A percentile compares a stretch with the other conserved stretches of the same genome.
These are phyloP conservation scores for Euptelea pleiosperma DNA, from an alignment of 164 flowering plant species.

Conservation along the genomic window DNA sequence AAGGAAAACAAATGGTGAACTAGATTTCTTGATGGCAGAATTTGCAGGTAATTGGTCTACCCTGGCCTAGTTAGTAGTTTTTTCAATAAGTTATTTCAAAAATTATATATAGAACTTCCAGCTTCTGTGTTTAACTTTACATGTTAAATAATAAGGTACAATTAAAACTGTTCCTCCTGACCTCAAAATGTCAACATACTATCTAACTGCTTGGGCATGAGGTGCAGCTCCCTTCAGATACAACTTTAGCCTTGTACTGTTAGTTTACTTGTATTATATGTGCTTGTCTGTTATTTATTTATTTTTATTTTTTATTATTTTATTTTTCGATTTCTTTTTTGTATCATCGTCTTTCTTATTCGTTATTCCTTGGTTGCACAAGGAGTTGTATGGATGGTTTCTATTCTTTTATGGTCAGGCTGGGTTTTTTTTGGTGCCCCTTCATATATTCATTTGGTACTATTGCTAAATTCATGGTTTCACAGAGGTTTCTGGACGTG, in stretches of 20 bases:
- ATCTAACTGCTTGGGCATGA: no score
- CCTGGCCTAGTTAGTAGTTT: neutral
- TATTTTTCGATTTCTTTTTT: no score
- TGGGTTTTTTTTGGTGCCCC: neutral
- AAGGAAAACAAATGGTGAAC: constrained; percentile 79
- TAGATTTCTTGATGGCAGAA: constrained; percentile 92
- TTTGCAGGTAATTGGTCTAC: constrained; percentile 67
- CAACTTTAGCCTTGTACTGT: no score
- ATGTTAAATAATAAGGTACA: neutral
- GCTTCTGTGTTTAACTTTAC: neutral
- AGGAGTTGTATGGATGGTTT: neutral
- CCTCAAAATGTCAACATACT: no score
- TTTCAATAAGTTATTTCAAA: neutral
- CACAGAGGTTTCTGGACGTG: constrained; percentile 86
- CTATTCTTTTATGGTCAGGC: neutral
- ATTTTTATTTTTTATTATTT: no score
- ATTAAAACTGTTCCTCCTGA: neutral
- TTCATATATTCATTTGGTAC: constrained; percentile 1
- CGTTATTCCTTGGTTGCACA: neutral
- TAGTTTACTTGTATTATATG: no score
- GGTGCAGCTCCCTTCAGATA: no score
- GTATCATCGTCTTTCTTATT: no score
- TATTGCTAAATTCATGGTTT: constrained; percentile 13
- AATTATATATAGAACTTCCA: no score
- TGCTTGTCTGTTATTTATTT: no score